Percentiles rank a stretch among this genome's conserved stretches.
Conservation (phyloP, 2,329 filamentous ascomycete species). For the Aureobasidium pullulans region DNA sequence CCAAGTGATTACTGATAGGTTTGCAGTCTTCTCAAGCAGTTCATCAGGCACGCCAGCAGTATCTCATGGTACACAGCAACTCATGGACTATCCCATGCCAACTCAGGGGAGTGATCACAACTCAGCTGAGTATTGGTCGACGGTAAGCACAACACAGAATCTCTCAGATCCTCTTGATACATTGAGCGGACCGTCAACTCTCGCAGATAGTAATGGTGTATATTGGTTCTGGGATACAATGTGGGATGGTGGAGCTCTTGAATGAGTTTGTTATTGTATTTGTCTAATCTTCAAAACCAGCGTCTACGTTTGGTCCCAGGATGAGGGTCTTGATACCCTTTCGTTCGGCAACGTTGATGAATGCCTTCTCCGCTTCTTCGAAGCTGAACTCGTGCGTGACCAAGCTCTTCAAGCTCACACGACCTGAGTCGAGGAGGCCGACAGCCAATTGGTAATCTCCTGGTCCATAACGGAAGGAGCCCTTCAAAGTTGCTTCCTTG, state of each 20-base stretch:
- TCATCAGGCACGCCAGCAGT: background rate
- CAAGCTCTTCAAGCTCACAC: constrained; percentile 33
- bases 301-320: constrained; percentile 23
- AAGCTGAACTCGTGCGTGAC: constrained; percentile 37
- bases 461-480: constrained; percentile 45
- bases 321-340: no score
- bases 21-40: background rate
- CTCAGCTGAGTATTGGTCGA: background rate
- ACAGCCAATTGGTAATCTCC: constrained; percentile 46
- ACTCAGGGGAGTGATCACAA: background rate
- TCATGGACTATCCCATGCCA: background rate
- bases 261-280: no score
- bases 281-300: no score
- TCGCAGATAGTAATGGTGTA: background rate
- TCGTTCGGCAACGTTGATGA: constrained; percentile 18
- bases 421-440: constrained; percentile 43
- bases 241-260: background rate
- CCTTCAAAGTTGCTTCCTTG: constrained; percentile 41
- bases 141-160: background rate
- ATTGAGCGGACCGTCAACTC: background rate
- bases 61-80: background rate
- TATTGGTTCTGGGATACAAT: background rate
- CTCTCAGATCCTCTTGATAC: background rate
- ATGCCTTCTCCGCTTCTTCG: constrained; percentile 42
- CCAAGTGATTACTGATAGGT: background rate